Base-by-base conservation (phyloP, 1,284 basidiomycete species). In the Cutaneotrichosporon sp. region DNA sequence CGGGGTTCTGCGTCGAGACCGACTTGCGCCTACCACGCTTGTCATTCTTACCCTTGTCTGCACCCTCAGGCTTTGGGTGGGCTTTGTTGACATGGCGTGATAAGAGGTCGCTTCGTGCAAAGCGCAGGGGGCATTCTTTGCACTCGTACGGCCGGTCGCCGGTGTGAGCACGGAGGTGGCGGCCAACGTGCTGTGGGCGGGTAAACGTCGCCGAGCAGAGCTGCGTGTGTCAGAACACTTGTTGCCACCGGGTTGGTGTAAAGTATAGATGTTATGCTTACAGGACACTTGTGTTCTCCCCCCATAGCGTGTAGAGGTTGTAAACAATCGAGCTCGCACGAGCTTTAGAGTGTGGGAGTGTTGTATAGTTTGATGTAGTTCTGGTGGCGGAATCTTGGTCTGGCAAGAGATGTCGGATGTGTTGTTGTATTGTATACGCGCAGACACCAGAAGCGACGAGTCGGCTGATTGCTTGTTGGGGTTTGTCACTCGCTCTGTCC, bases 81-180 rank as follows among this genome's bases (percentile, higher is more conserved):
- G 88, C 90, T 66, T 92, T 92, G 75, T 91, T 91, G 61, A 91
- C 81, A 67, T 92, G 90, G 61, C 90, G 78, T 4, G 89, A 90
- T 41, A 91, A 81, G 3, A 92, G 79, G 77, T 92, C 89, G 69
- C 87, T 89, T 61, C 89, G 76, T 1, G 90, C 90, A 69, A 93
- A 93, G 71, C 89, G 85, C 74, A 91, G 85, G 22, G 88, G 88
- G 71, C 90, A 92, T 62, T 86, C 82, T 70, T 86, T 84, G 69
- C 90, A 92, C 65, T 88, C 88, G 78, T 92, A 92, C 8, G 89
- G 89, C 44, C 89, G 80, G 78, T 91, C 88, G 57, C 89, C 89
- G n/a, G 89, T 91, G 74, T 92, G 88, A 61, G 88, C 88, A 67
- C 88, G 83, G 82, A 92, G 87, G 75, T 92, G 88, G 50, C 89